A percentile compares a stretch with the other conserved stretches of the same genome.
Conservation (phyloP, 805 yeast species). For the Maudiozyma saulgeensis region DNA sequence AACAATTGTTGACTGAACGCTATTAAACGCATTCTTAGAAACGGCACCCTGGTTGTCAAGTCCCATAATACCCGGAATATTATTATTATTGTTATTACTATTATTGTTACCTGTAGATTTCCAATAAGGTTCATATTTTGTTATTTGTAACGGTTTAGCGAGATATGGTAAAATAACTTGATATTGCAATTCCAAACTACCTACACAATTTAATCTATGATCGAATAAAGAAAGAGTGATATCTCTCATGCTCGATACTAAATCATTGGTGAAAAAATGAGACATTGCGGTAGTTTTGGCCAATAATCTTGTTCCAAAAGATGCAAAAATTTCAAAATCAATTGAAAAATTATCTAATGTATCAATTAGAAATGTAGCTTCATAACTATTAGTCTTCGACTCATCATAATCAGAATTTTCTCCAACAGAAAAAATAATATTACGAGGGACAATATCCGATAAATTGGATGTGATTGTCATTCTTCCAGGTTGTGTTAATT, state of each 20-base stretch:
- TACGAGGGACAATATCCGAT: slow-evolving; percentile 81
- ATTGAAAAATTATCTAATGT: slow-evolving; percentile 63
- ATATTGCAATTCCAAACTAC: slow-evolving; percentile 66
- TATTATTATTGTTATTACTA: slow-evolving; percentile 35
- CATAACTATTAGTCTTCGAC: slow-evolving; percentile 3
- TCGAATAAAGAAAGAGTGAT: slow-evolving; percentile 68
- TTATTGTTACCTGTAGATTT: slow-evolving; percentile 63
- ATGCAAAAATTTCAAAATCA: slow-evolving; percentile 86
- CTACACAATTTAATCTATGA: slow-evolving; percentile 68
- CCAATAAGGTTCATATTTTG: slow-evolving; percentile 87
- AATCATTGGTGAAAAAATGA: slow-evolving; percentile 36
- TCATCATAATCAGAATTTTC: slow-evolving; percentile 6
- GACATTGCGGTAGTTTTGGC: slow-evolving; percentile 77
- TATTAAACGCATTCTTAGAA: neutral
- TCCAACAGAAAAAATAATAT: slow-evolving; percentile 66
- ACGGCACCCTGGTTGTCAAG: neutral
- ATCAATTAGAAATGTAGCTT: slow-evolving; percentile 75
- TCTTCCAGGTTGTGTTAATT: slow-evolving; percentile 58
- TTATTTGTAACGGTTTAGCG: slow-evolving; percentile 75
- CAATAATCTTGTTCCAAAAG: slow-evolving; percentile 84
- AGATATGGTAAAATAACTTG: slow-evolving; percentile 84
- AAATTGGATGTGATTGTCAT: slow-evolving; percentile 69
- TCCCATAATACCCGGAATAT: slow-evolving; percentile 4
- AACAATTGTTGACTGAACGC: slow-evolving; percentile 37
- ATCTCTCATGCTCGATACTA: slow-evolving; percentile 31